These are phyloP conservation scores for Saccharomycopsis amapae DNA, from an alignment of 805 yeast species.

Conservation along the genomic window DNA sequence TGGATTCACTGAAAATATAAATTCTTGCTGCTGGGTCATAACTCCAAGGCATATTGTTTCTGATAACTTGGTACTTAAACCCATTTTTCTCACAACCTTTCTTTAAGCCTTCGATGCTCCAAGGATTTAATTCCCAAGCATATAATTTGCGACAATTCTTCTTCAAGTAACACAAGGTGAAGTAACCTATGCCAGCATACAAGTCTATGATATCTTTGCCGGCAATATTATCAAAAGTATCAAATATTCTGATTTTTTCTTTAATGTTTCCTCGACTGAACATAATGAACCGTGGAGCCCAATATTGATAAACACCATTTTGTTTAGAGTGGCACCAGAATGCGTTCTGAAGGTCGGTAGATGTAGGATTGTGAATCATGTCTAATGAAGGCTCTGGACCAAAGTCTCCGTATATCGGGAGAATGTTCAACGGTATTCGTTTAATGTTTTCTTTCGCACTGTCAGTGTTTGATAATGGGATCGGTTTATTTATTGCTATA, in stretches of 20 bases:
- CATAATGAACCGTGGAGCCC: conserved; percentile 87
- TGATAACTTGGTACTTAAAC: conserved; percentile 33
- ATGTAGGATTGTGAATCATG: conserved; percentile 32
- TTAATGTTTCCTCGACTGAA: conserved; percentile 81
- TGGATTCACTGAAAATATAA: conserved; percentile 58
- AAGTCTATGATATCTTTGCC: conserved; percentile 53
- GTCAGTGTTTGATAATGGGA: conserved; percentile 27
- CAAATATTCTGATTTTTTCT: conserved; percentile 63
- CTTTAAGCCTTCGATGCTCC: conserved; percentile 69
- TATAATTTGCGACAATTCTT: conserved; percentile 45
- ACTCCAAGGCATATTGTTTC: conserved; percentile 25
- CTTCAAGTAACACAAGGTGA: conserved; percentile 59
- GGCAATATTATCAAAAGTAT: conserved; percentile 31
- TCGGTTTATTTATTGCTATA: conserved; percentile 67
- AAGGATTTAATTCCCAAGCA: conserved; percentile 82
- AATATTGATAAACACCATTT: conserved; percentile 67
- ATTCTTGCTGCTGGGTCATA: conserved; percentile 29
- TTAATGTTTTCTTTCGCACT: conserved; percentile 29
- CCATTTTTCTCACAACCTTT: conserved; percentile 46
- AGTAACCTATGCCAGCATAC: conserved; percentile 84
- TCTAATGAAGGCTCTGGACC: conserved; percentile 36
- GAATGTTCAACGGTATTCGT: conserved; percentile 56
- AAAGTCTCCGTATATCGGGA: conserved; percentile 59
- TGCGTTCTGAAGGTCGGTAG: conserved; percentile 40
- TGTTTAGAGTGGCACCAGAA: conserved; percentile 70